Base-by-base conservation (phyloP, 306 rosid species). In the Senna tora region DNA sequence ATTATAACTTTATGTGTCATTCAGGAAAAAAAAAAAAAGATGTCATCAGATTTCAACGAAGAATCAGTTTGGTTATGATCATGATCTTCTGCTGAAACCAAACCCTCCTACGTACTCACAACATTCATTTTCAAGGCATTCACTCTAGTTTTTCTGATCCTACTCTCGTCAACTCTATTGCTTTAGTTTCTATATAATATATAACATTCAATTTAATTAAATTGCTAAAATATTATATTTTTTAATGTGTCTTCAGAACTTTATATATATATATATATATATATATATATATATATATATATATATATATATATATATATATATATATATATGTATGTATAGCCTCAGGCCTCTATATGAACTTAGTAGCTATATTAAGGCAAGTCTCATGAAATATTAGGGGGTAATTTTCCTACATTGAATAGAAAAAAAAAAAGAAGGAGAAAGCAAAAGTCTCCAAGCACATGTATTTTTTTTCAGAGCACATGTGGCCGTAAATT, bases 21-120 rank as follows among this genome's bases (percentile, higher is more conserved):
- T 36, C 39, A 36, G 38, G 38, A 6, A 4, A 4, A 36, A 36
- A 36, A 36, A 36, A 36, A 36, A 36, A 36, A 25, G 30, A 7
- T 36, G 39, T 36, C 39, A 36, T 36, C 66, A 66, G 46, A 54
- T 77, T 65, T 71, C 79, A 79, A 79, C 77, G 67, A 45, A 77
- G 79, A 69, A 78, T 83, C 84, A 64, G 80, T 80, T 80, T 80
- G 4, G 83, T 83, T 82, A 77, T 69, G 88, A 74, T 80, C 54
- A 77, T 80, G 75, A n/a, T n/a, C n/a, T n/a, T n/a, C n/a, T n/a
- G n/a, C n/a, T 68, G 81, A 76, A 79, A 76, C 15, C 52, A 73
- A 47, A 51, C 67, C 65, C 54, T 36, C 0, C 39, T 33, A 3
- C 8, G 55, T 30, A 67, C 16, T 20, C 54, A 12, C 33, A 54